These are phyloP conservation scores for Pichia membranifaciens DNA, from an alignment of 805 yeast genomes.

Conservation along the genomic window DNA sequence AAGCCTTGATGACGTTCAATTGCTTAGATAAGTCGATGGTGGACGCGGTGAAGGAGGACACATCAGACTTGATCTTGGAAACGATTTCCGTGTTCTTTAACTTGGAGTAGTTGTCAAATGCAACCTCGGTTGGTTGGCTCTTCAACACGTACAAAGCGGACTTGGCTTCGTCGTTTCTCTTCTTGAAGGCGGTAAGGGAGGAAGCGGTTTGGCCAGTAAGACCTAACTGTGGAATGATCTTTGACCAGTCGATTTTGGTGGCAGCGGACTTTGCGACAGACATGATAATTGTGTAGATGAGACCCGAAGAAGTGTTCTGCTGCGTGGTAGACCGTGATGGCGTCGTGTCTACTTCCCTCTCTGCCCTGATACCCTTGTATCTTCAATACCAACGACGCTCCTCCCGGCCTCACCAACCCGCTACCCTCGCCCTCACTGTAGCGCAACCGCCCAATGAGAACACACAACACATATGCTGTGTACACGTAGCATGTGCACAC, in stretches of 20 bases:
- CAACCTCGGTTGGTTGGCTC: slow-evolving; percentile 70
- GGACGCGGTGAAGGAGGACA: slow-evolving; percentile 71
- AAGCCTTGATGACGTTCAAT: slow-evolving; percentile 84
- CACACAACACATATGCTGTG: not conserved
- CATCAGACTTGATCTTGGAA: slow-evolving; percentile 72
- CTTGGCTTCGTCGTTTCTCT: slow-evolving; percentile 98
- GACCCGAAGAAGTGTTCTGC: not conserved
- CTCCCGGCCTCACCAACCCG: too few relatives aligned
- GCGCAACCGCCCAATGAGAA: slow-evolving; percentile 2
- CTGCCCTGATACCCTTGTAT: too few relatives aligned
- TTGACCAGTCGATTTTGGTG: slow-evolving; percentile 92
- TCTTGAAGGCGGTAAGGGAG: slow-evolving; percentile 81
- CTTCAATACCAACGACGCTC: too few relatives aligned
- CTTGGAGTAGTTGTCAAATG: slow-evolving; percentile 71
- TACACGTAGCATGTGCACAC: not conserved
- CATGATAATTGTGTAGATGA: slow-evolving; percentile 7
- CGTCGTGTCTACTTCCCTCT: too few relatives aligned
- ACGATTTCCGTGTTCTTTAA: slow-evolving; percentile 80
- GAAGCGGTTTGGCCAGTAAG: slow-evolving; percentile 89
- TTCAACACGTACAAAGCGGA: slow-evolving; percentile 66
- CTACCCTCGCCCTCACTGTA: not conserved
- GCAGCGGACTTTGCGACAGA: slow-evolving; percentile 22
- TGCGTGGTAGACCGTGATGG: too few relatives aligned
- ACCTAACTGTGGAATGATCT: slow-evolving; percentile 81
- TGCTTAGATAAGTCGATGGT: slow-evolving; percentile 85